Base-by-base conservation (phyloP, 352 stramenopile genomes). In the Elongisporangium prolatum region DNA sequence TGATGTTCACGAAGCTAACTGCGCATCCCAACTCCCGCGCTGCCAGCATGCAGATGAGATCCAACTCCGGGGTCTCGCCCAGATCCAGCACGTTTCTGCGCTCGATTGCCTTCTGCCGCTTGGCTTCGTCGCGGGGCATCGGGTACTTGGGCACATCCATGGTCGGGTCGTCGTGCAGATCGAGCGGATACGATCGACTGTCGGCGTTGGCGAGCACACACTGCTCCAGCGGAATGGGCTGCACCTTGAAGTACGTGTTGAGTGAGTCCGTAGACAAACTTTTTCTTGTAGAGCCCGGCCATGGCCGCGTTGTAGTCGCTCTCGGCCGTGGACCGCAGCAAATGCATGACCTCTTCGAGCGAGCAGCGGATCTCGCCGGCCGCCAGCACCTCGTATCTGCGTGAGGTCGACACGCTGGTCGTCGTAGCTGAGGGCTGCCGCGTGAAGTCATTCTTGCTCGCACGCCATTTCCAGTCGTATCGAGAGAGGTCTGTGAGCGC, bases 251-350 rank as follows among this genome's bases (percentile, higher is more conserved):
- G 6, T 57, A 20, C 7, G 47, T 61, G 17, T 71, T 61, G 0
- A 79, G 38, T 17, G 54, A 54, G 4, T 60, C 74, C 71, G 54
- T 77, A 79, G 56, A 84, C 79, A 40, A 81, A 84, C 34, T 79
- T 60, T 0, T 65, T 53, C 51, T 73, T 67, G 67, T 74, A 79
- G 2, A 81, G 24, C 9, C 62, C 38, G 24, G 69, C 64, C 71
- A 84, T 80, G n/a, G 70, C 24, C 1, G 47, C 52, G 51, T 80
- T 80, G 51, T 64, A 74, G 38, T 71, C 66, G 37, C 48, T 74
- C 49, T 80, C 71, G 24, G 57, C 69, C 4, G 63, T 44, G 0
- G 63, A 69, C 7, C 63, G 25, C 22, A 83, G 49, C 21, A 67
- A 54, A 21, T 57, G 49, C 38, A 38, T 40, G 24, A 67, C n/a